phyloP scores from a whole-genome alignment of 1,284 basidiomycete genomes.

The Cutaneotrichosporon spelunceum region DNA sequence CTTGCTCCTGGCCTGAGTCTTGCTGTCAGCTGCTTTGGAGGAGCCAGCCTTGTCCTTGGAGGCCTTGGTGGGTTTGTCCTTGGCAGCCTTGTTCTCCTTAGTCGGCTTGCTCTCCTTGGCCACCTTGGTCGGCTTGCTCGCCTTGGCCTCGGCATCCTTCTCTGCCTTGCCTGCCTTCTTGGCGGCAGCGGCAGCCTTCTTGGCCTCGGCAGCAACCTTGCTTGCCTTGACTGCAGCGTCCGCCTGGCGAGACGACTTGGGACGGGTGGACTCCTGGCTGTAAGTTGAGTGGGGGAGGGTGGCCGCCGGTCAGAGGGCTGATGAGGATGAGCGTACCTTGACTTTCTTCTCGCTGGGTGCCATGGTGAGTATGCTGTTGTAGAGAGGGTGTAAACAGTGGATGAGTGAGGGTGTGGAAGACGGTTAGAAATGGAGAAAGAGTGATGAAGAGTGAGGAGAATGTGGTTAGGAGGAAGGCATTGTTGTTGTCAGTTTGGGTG shows the following conservation, averaged over 20 bases:
- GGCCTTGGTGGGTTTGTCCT: background rate
- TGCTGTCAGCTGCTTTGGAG: background rate
- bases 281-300: background rate
- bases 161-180: constrained; percentile 3
- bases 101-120: constrained; percentile 11
- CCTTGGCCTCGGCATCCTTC: constrained; percentile 4
- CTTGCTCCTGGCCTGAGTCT: background rate
- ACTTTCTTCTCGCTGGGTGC: background rate
- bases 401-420: background rate
- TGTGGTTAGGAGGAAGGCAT: background rate
- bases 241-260: constrained; percentile 9
- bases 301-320: background rate
- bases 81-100: background rate
- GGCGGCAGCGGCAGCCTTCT: background rate
- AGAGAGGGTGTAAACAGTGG: background rate
- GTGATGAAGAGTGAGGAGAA: background rate
- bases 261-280: background rate
- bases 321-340: background rate
- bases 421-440: background rate
- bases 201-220: constrained; percentile 11
- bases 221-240: background rate
- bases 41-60: background rate
- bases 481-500: background rate
- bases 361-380: no score
- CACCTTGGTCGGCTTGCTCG: constrained; percentile 2